Percentiles rank a stretch among this genome's conserved stretches.
phyloP scores from a whole-genome alignment of 352 stramenopile species.

The Thraustochytrium sp. region DNA sequence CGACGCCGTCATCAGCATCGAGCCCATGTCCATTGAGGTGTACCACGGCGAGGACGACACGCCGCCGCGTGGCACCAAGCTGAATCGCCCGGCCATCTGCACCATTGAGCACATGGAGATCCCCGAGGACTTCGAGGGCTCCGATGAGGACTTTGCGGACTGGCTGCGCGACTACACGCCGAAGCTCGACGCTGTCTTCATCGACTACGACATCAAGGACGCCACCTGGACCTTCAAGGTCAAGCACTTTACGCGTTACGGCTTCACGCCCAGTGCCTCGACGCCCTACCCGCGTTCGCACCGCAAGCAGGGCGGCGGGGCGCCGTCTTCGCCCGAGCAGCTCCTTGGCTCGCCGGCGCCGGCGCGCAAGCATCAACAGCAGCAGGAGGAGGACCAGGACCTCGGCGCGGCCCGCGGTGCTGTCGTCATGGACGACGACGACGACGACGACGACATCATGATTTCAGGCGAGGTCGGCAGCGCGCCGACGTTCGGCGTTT shows the following conservation, averaged over 20 bases:
- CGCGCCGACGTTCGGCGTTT: not conserved
- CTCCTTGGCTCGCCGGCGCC: too few relatives aligned
- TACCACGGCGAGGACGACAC: conserved; percentile 62
- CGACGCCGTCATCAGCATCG: conserved; percentile 62
- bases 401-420: too few relatives aligned
- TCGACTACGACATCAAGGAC: not conserved
- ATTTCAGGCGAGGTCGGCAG: too few relatives aligned
- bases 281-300: conserved; percentile 27
- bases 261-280: not conserved
- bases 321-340: too few relatives aligned
- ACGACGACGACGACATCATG: too few relatives aligned
- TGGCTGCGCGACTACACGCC: conserved; percentile 16
- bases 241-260: conserved; percentile 39
- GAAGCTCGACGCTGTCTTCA: not conserved
- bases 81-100: conserved; percentile 67
- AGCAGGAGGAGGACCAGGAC: too few relatives aligned
- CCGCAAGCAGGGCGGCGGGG: too few relatives aligned
- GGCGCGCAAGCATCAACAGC: too few relatives aligned
- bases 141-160: conserved; percentile 19
- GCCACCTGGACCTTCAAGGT: conserved; percentile 41
- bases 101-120: conserved; percentile 58
- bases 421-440: too few relatives aligned
- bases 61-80: conserved; percentile 58
- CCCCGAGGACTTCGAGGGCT: conserved; percentile 4
- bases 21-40: conserved; percentile 62